phyloP scores from a whole-genome alignment of 805 yeast species.

The Starmera caribaea region DNA sequence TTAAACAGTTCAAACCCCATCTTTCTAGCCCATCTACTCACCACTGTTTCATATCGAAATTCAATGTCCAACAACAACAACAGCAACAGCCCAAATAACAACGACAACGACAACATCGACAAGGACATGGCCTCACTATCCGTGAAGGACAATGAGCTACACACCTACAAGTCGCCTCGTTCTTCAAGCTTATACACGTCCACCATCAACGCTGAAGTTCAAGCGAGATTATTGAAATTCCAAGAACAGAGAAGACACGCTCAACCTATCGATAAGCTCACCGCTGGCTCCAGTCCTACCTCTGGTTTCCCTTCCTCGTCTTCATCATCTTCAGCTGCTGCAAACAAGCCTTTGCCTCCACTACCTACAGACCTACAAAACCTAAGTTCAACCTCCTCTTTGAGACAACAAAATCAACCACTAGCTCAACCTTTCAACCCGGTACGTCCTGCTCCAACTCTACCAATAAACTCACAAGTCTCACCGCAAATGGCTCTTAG shows the following conservation, averaged over 20 bases:
- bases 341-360: constrained; percentile 5
- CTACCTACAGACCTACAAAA: constrained; percentile 12
- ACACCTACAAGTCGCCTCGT: constrained; percentile 12
- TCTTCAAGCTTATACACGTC: constrained; percentile 20
- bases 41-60: too few species aligned
- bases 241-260: constrained; percentile 54
- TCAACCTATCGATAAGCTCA: constrained; percentile 22
- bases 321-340: not conserved
- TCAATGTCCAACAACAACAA: not conserved
- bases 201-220: constrained; percentile 62
- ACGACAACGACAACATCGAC: not conserved
- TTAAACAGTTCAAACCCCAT: too few species aligned
- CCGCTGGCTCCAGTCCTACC: constrained; percentile 9
- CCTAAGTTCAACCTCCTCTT: too few species aligned
- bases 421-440: constrained; percentile 9
- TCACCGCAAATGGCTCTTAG: constrained; percentile 73
- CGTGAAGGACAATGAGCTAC: not conserved
- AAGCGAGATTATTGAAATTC: constrained; percentile 79
- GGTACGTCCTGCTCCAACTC: constrained; percentile 19
- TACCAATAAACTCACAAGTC: constrained; percentile 41
- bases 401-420: not conserved
- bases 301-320: constrained; percentile 5
- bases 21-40: too few species aligned
- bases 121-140: not conserved
- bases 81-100: not conserved